A percentile compares a stretch with the other conserved stretches of the same genome.
phyloP scores from a whole-genome alignment of 768 basidiomycete species.

The Brasilioporus rufonigricans region DNA sequence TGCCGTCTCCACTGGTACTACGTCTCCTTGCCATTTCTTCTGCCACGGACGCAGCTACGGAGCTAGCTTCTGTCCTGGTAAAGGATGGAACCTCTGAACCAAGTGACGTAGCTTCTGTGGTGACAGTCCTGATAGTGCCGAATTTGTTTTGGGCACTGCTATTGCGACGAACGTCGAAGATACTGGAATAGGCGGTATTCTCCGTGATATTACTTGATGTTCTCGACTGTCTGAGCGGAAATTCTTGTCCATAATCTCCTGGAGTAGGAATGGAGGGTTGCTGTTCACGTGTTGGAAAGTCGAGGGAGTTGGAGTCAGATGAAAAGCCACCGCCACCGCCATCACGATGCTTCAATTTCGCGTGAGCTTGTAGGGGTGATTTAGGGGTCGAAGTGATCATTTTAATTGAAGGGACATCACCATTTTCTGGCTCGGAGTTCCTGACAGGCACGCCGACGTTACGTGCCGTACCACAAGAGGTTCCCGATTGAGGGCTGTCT shows the following conservation, averaged over 20 bases:
- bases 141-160: constrained; percentile 55
- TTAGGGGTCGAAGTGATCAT: constrained; percentile 39
- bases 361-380: constrained; percentile 51
- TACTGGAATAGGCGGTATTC: constrained; percentile 53
- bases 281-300: constrained; percentile 35
- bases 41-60: constrained; percentile 49
- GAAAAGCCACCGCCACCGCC: constrained; percentile 7
- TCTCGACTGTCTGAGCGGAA: constrained; percentile 56
- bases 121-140: constrained; percentile 79
- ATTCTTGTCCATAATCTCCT: constrained; percentile 33
- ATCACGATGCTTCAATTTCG: constrained; percentile 18
- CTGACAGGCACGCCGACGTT: constrained; percentile 16
- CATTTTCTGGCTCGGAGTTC: constrained; percentile 31
- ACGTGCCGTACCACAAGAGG: constrained; percentile 33
- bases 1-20: constrained; percentile 21
- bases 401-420: constrained; percentile 39
- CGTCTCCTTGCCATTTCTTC: constrained; percentile 42
- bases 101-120: constrained; percentile 74
- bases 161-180: constrained; percentile 51
- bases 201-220: constrained; percentile 63
- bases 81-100: constrained; percentile 60
- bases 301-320: constrained; percentile 23
- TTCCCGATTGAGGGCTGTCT: constrained; percentile 52
- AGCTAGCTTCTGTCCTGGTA: constrained; percentile 61
- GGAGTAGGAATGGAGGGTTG: constrained; percentile 34